These are phyloP conservation scores for Phytophthora sp. DNA, from an alignment of 352 stramenopile genomes.

Conservation along the genomic window DNA sequence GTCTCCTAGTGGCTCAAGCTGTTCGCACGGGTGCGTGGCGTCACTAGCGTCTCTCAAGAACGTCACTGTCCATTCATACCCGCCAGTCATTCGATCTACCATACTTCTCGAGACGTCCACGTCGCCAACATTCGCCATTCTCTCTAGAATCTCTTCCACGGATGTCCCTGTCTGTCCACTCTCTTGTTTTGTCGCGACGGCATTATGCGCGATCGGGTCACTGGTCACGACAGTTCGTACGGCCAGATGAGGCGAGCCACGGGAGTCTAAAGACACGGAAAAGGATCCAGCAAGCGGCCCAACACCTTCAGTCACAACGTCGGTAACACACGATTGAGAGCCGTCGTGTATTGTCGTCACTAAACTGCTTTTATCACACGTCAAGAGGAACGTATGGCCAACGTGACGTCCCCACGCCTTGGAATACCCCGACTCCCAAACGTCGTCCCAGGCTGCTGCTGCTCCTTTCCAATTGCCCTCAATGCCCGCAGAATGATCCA, in stretches of 20 bases:
- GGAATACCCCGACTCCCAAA: conserved; percentile 94
- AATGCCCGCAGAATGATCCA: conserved; percentile 78
- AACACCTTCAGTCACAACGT: conserved; percentile 41
- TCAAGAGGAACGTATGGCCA: conserved; percentile 76
- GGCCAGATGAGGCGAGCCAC: conserved; percentile 23
- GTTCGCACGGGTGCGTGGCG: conserved; percentile 48
- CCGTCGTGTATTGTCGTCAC: conserved; percentile 63
- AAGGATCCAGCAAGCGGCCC: conserved; percentile 93
- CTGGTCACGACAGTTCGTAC: neutral
- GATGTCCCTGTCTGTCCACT: conserved; percentile 92
- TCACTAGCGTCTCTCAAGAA: conserved; percentile 91
- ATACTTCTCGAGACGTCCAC: conserved; percentile 89
- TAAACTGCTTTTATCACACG: conserved; percentile 64
- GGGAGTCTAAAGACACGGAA: conserved; percentile 90
- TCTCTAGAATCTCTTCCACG: conserved; percentile 96
- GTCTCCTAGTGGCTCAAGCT: conserved; percentile 58
- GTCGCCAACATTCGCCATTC: conserved; percentile 94
- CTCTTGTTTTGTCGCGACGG: conserved; percentile 84
- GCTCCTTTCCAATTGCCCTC: conserved; percentile 93
- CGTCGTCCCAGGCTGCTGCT: conserved; percentile 81
- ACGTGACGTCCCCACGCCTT: conserved; percentile 97
- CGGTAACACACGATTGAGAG: conserved; percentile 45
- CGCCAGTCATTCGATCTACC: conserved; percentile 89
- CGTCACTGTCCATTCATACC: conserved; percentile 95
- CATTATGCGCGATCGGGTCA: conserved; percentile 83